Conservation (phyloP, 1,284 basidiomycete genomes). For the Fomitopsis pinicola region DNA sequence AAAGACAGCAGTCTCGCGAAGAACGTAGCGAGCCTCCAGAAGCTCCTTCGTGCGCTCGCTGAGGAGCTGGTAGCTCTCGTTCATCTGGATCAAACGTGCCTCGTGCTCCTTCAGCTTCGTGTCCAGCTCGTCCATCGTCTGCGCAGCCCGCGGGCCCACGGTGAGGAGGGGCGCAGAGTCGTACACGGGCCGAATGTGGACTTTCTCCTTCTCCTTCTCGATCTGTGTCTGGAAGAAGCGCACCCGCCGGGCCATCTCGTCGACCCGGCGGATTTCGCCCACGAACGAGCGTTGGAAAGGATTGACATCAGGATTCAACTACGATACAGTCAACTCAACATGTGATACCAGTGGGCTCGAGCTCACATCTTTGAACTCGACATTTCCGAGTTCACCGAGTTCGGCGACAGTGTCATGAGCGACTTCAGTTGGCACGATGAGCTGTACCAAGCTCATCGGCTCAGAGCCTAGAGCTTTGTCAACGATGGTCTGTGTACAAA, state of each 20-base stretch:
- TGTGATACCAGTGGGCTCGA: not conserved
- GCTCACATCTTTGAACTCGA: constrained; percentile 96
- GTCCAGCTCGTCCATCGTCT: constrained; percentile 92
- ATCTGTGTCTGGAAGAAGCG: constrained; percentile 90
- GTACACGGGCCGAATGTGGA: constrained; percentile 79
- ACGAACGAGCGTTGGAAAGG: constrained; percentile 99
- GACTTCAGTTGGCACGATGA: constrained; percentile 97
- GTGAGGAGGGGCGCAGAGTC: constrained; percentile 82
- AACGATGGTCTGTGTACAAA: constrained; percentile 5
- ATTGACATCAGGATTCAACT: constrained; percentile 94
- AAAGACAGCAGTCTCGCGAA: constrained; percentile 95
- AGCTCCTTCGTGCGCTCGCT: constrained; percentile 87
- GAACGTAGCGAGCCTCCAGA: constrained; percentile 89
- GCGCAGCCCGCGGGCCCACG: constrained; percentile 86
- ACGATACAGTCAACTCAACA: not conserved
- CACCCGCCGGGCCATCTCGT: constrained; percentile 94
- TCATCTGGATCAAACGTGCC: constrained; percentile 86
- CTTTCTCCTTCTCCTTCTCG: constrained; percentile 75
- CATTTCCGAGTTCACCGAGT: constrained; percentile 91
- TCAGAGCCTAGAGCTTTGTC: constrained; percentile 67
- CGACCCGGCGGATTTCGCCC: constrained; percentile 89
- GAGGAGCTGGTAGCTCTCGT: constrained; percentile 87
- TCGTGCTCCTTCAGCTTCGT: constrained; percentile 88
- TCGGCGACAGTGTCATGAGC: constrained; percentile 96
- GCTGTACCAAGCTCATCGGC: constrained; percentile 96